Base-by-base conservation (phyloP, 352 stramenopile species). In the Phytophthora colocasiae region DNA sequence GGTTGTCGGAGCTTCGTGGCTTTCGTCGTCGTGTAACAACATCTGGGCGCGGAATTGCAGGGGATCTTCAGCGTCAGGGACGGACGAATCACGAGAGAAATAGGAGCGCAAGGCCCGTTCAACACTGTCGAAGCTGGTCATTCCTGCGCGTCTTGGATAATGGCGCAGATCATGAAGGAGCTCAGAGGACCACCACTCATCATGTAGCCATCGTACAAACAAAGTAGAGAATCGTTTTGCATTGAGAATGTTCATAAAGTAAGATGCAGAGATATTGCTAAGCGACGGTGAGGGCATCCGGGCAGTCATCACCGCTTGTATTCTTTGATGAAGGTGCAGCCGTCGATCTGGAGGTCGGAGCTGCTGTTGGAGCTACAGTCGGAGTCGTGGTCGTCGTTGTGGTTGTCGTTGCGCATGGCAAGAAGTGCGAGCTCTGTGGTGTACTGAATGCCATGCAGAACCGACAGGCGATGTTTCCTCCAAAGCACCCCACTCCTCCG, bases 11-110 rank as follows among this genome's bases (percentile, higher is more conserved):
- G 31, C 31, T 36, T 65, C 32, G 14, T 29, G 31, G 14, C 47
- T 26, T 24, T 51, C 31, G 19, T 63, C 36, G 1, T 59, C 44
- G 40, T 38, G 12, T 2, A 34, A 59, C 41, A 88, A 52, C 56
- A 89, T 74, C 40, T 87, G 81, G 9, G 60, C 19, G 11, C 66
- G 71, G 52, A 92, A 89, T 46, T 39, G 62, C 4, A 32, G 36
- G 0, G 70, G 45, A 6, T 84, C 55, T 51, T 86, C 78, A 0
- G 83, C 80, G 4, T 77, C 44, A 9, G 80, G 58, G 12, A 70
- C 62, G 4, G 58, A 69, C 5, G 44, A 12, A 19, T 70, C 50
- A 44, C 59, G 73, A 1, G 59, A 53, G 19, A 78, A 81, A 49
- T 70, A 84, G 32, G 10, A 22, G 24, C 43, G 47, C 38, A 81